Base-by-base conservation (phyloP, 2,329 filamentous ascomycete genomes). In the Fusarium sp. region DNA sequence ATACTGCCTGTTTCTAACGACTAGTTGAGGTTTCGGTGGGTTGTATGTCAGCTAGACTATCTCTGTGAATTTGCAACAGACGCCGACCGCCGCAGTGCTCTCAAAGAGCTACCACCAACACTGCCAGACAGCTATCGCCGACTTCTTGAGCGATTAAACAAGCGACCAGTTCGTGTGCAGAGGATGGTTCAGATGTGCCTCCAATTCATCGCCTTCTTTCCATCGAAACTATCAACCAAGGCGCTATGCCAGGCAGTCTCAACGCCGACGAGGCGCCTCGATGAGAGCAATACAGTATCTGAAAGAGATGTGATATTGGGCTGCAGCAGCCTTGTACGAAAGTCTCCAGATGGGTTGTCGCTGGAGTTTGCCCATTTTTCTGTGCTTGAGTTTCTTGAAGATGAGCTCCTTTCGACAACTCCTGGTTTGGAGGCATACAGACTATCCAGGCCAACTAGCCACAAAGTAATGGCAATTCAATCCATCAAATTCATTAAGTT, bases 311-410 rank as follows among this genome's bases (percentile, higher is more conserved):
- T 71, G 2, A 0, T 31, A 2, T 40, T 34, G 1, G 41, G 51
- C 3, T 72, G 70, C 2, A 66, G 70, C 4, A 70, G 66, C 1
- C 61, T 72, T 0, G 48, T 73, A 0, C 41, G 66, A 7, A 70
- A 47, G n/a, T 60, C 60, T 2, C 15, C 18, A 0, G 10, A 60
- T n/a, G 60, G 31, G 0, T 1, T 1, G 1, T 18, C 27, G 12
- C 58, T 73, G 11, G 71, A 71, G 8, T 62, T 65, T 48, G 67
- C 70, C 0, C 70, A 73, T 2, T 73, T 73, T 37, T 62, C 70
- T 1, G 70, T 73, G 2, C 41, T 44, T 10, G 71, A 73, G 12
- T 73, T 62, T 12, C 53, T 73, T 4, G 16, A 53, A 40, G 48
- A 57, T 16, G 9, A 57, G 7, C 16, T 50, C 47, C 11, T 50